A percentile compares a stretch with the other conserved stretches of the same genome.
Evolutionary conservation across 495 filamentous ascomycete genomes (phyloP).

Genomic region (Talaromyces wortmannii): DNA sequence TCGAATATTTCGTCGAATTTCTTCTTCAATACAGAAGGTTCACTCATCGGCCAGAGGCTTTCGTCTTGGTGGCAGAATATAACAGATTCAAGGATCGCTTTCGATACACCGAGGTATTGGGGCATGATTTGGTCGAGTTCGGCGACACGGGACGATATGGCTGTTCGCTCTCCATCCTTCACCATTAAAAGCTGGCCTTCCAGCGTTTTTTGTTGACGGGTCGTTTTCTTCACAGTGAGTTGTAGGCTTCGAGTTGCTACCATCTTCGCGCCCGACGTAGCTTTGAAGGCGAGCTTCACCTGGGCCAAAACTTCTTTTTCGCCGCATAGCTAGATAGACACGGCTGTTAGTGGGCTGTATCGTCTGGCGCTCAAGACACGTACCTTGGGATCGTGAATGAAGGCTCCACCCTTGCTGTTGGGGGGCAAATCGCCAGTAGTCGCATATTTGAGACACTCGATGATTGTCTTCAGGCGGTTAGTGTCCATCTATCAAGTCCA

Average conservation of each 20-base stretch:
- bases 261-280: constrained; percentile 66
- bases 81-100: constrained; percentile 83
- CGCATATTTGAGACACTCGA: constrained; percentile 98
- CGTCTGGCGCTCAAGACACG: neutral
- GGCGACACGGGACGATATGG: constrained; percentile 68
- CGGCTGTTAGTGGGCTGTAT: constrained; percentile 2
- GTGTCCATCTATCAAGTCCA: neutral
- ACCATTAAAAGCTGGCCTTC: constrained; percentile 69
- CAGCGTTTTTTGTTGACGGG: constrained; percentile 65
- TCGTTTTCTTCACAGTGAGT: constrained; percentile 77
- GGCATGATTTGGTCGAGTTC: constrained; percentile 81
- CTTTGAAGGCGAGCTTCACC: constrained; percentile 81
- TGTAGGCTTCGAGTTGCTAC: constrained; percentile 76
- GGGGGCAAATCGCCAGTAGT: constrained; percentile 91
- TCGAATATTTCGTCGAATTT: constrained; percentile 97
- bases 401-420: constrained; percentile 89
- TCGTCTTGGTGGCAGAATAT: constrained; percentile 99
- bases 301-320: constrained; percentile 90
- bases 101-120: constrained; percentile 81
- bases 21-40: constrained; percentile 77
- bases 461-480: constrained; percentile 63
- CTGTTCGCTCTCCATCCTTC: constrained; percentile 72
- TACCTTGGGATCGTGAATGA: constrained; percentile 92
- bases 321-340: constrained; percentile 58
- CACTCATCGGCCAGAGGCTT: constrained; percentile 95